Percentiles rank a stretch among this genome's conserved stretches.
Conservation (phyloP, 345 rosid species). For the Angophora floribunda region DNA sequence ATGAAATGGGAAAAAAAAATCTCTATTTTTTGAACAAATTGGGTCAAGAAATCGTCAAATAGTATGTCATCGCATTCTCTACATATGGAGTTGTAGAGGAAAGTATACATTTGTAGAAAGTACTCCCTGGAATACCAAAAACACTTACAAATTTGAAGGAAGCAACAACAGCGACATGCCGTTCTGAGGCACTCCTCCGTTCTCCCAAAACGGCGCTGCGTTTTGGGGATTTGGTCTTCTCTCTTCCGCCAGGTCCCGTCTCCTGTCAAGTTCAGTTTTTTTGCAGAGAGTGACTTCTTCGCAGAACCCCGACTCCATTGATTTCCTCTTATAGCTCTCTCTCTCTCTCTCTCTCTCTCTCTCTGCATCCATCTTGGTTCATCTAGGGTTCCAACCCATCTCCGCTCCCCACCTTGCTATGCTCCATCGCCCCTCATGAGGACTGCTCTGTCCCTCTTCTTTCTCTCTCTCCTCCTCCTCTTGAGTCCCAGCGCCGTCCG, state of each 20-base stretch:
- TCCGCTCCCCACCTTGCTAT: not conserved
- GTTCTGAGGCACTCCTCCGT: not conserved
- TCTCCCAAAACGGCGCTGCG: not conserved
- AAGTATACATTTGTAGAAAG: not conserved
- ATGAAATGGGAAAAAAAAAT: not conserved
- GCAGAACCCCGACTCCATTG: not conserved
- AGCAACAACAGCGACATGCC: not conserved
- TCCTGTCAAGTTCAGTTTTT: not conserved
- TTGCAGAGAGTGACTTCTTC: not conserved
- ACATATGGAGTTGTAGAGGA: not conserved
- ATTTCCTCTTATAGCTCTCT: not conserved
- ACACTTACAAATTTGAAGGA: not conserved
- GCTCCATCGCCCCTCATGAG: conserved; percentile 6
- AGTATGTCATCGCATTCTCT: too few relatives aligned
- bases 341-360: not conserved
- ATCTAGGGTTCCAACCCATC: not conserved
- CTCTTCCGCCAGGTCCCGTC: not conserved
- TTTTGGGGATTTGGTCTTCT: not conserved
- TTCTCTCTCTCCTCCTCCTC: conserved; percentile 28
- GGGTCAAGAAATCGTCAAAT: not conserved
- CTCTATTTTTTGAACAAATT: not conserved
- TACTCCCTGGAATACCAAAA: not conserved
- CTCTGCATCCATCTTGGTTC: not conserved
- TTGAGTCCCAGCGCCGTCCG: conserved; percentile 16
- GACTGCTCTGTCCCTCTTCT: conserved; percentile 1